phyloP scores from a whole-genome alignment of 768 basidiomycete species.

The Phlebiopsis flavidoalba region DNA sequence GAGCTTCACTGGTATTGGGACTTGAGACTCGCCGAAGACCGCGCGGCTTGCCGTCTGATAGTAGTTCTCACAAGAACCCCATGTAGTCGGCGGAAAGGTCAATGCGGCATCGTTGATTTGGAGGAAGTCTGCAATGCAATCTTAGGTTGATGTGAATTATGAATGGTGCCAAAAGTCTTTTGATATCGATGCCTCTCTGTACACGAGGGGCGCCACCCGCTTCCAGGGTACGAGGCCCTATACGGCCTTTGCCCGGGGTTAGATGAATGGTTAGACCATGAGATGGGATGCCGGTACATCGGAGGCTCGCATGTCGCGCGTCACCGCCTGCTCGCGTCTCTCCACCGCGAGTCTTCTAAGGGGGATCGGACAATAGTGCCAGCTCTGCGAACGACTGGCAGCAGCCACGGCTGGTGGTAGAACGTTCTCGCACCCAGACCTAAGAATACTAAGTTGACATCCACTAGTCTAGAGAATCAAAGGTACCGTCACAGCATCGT shows the following conservation, averaged over 20 bases:
- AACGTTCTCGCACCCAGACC: constrained; percentile 36
- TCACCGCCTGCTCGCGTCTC: constrained; percentile 50
- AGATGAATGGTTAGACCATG: background rate
- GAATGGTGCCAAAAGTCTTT: no score
- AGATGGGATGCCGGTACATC: constrained; percentile 48
- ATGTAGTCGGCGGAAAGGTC: constrained; percentile 96
- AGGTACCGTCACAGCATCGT: constrained; percentile 66
- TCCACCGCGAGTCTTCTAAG: constrained; percentile 51
- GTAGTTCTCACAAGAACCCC: constrained; percentile 88
- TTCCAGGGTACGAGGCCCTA: constrained; percentile 65
- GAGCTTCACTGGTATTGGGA: constrained; percentile 67
- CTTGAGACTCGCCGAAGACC: constrained; percentile 63
- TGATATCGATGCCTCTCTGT: no score
- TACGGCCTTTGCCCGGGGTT: constrained; percentile 44
- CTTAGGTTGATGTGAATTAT: no score
- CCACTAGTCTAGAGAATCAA: background rate
- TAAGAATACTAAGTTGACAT: constrained; percentile 17
- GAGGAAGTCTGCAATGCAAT: constrained; percentile 87
- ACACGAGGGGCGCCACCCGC: constrained; percentile 70
- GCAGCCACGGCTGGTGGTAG: constrained; percentile 41
- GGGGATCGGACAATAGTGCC: constrained; percentile 83
- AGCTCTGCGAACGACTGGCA: constrained; percentile 68
- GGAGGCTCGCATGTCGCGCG: constrained; percentile 60
- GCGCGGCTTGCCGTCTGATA: constrained; percentile 88
- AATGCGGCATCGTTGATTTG: constrained; percentile 85